Evolutionary conservation across 2,329 filamentous ascomycete genomes (phyloP).

Genomic region (Aspergillus candidus): DNA sequence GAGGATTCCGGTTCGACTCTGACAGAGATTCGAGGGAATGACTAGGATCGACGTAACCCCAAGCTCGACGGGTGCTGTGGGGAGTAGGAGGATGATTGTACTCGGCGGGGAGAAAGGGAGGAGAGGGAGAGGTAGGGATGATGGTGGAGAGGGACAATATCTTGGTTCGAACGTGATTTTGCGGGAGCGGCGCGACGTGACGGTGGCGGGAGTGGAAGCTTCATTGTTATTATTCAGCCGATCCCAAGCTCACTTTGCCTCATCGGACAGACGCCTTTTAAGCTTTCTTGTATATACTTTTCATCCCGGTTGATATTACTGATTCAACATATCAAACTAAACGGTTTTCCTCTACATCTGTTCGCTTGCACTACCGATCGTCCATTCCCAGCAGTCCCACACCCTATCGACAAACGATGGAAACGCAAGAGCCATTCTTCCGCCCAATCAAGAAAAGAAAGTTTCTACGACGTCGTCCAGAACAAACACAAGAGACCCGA

Average conservation of each 20-base stretch:
- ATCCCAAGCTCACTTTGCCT: background rate
- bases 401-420: constrained; percentile 17
- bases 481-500: constrained; percentile 13
- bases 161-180: too few relatives aligned
- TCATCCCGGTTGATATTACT: background rate
- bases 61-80: background rate
- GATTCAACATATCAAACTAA: too few relatives aligned
- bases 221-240: background rate
- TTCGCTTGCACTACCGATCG: background rate
- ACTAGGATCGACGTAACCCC: background rate
- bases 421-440: constrained; percentile 37
- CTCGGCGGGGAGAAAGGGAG: too few relatives aligned
- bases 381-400: background rate
- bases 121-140: too few relatives aligned
- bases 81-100: background rate
- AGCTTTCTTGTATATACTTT: background rate
- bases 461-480: constrained; percentile 42
- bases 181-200: background rate
- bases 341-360: too few relatives aligned
- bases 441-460: constrained; percentile 48
- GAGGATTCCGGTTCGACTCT: too few relatives aligned
- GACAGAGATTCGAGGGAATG: background rate
- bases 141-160: too few relatives aligned
- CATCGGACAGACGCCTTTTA: background rate
- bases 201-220: background rate